These are phyloP conservation scores for Lizanozyma gosingica DNA, from an alignment of 1,139 yeast species.

Conservation along the genomic window DNA sequence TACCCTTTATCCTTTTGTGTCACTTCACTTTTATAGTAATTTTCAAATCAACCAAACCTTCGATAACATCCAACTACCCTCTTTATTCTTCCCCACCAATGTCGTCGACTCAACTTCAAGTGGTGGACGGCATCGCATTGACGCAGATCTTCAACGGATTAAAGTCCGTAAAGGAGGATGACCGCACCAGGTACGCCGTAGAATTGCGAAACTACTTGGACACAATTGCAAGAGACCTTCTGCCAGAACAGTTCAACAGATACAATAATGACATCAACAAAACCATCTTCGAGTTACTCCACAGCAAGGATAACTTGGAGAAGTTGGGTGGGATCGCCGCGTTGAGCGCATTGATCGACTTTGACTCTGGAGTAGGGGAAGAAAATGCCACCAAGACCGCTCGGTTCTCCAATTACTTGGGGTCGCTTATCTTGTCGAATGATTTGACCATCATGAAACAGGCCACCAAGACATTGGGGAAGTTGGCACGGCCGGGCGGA, in stretches of 20 bases:
- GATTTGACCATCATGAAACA: constrained; percentile 79
- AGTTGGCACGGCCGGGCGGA: constrained; percentile 83
- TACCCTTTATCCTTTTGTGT: no score
- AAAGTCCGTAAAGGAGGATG: constrained; percentile 41
- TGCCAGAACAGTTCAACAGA: constrained; percentile 70
- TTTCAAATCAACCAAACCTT: no score
- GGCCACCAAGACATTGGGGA: constrained; percentile 83
- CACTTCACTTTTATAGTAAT: no score
- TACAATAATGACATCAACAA: constrained; percentile 84
- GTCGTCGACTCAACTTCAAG: constrained; percentile 27
- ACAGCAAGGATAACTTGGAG: constrained; percentile 62
- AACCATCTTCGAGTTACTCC: constrained; percentile 76
- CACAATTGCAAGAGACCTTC: constrained; percentile 62
- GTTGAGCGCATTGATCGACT: constrained; percentile 76
- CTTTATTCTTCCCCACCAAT: constrained; percentile 6
- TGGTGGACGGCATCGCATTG: constrained; percentile 43
- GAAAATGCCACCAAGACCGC: constrained; percentile 87
- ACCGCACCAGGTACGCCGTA: constrained; percentile 49
- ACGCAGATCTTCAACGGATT: constrained; percentile 47
- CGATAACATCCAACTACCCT: background rate
- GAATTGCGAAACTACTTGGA: constrained; percentile 62
- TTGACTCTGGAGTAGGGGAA: constrained; percentile 55
- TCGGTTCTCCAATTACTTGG: constrained; percentile 77
- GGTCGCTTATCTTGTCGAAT: constrained; percentile 72
- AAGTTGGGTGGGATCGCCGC: constrained; percentile 90